A percentile compares a stretch with the other conserved stretches of the same genome.
These are phyloP conservation scores for Tuber borchii DNA, from an alignment of 495 filamentous ascomycete species.

Conservation along the genomic window DNA sequence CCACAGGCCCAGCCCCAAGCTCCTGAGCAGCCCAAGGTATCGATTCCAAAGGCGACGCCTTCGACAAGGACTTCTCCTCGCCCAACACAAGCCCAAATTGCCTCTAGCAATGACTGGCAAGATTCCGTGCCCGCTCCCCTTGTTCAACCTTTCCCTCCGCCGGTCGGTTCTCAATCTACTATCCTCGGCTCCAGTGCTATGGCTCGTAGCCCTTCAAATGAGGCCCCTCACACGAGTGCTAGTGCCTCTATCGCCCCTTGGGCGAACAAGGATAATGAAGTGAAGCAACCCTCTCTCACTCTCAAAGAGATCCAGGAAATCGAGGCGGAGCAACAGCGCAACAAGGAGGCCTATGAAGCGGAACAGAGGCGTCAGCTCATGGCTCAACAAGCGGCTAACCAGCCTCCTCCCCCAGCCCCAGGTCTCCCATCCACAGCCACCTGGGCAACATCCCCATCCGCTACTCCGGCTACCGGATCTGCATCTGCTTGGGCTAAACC, in stretches of 20 bases:
- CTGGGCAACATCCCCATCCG: conserved; percentile 72
- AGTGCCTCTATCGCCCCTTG: conserved; percentile 77
- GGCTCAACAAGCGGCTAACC: conserved; percentile 75
- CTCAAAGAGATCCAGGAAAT: conserved; percentile 95
- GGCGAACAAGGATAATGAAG: conserved; percentile 64
- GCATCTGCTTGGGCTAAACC: conserved; percentile 59
- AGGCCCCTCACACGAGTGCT: conserved; percentile 45
- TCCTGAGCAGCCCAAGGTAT: conserved; percentile 27
- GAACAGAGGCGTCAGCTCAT: conserved; percentile 68
- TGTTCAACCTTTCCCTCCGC: conserved; percentile 41
- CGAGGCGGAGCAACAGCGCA: conserved; percentile 88
- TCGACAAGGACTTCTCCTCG: conserved; percentile 48
- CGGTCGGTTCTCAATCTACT: conserved; percentile 26
- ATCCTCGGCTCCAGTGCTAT: conserved; percentile 15
- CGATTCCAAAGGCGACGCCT: conserved; percentile 26
- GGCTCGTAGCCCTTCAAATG: conserved; percentile 45
- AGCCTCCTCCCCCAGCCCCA: conserved; percentile 58
- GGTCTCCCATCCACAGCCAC: conserved; percentile 83
- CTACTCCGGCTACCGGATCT: conserved; percentile 49
- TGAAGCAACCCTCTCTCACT: conserved; percentile 84
- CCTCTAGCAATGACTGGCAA: conserved; percentile 17
- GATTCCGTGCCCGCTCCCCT: conserved; percentile 30
- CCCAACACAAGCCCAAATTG: conserved; percentile 50
- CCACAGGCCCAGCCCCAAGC: conserved; percentile 22
- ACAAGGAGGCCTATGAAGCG: conserved; percentile 75